Conservation (phyloP, 164 flowering plant species). For the Macadamia integrifolia region DNA sequence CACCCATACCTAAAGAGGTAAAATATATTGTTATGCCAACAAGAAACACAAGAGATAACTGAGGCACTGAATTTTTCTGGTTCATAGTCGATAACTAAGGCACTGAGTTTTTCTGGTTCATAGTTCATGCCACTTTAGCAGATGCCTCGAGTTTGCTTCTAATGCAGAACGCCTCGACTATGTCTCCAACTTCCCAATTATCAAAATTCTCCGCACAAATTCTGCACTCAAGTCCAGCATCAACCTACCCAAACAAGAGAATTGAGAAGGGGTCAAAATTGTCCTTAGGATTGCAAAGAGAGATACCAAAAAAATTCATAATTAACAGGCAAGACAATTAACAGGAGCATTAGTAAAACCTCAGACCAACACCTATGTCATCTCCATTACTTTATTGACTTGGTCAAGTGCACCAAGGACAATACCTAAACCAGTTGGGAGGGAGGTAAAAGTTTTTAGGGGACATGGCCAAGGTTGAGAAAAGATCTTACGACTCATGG, state of each 20-base stretch:
- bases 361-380: too few species aligned
- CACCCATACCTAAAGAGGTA: background rate
- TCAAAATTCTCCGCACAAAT: slow-evolving; percentile 58
- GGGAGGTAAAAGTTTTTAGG: too few species aligned
- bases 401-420: too few species aligned
- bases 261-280: background rate
- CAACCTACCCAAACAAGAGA: slow-evolving; percentile 39
- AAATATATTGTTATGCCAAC: background rate
- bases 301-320: background rate
- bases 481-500: too few species aligned
- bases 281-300: background rate
- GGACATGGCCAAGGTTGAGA: too few species aligned
- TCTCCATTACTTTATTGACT: too few species aligned
- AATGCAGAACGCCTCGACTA: slow-evolving; percentile 60
- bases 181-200: slow-evolving; percentile 74
- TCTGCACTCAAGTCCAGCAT: slow-evolving; percentile 84
- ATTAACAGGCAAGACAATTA: background rate
- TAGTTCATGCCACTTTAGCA: slow-evolving; percentile 43
- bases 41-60: background rate
- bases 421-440: too few species aligned
- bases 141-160: slow-evolving; percentile 89
- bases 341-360: too few species aligned
- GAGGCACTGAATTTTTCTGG: background rate
- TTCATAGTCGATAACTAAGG: too few species aligned
- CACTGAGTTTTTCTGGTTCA: too few species aligned